These are phyloP conservation scores for Nicotiana noctiflora DNA, from an alignment of 257 asterid genomes.

Conservation along the genomic window DNA sequence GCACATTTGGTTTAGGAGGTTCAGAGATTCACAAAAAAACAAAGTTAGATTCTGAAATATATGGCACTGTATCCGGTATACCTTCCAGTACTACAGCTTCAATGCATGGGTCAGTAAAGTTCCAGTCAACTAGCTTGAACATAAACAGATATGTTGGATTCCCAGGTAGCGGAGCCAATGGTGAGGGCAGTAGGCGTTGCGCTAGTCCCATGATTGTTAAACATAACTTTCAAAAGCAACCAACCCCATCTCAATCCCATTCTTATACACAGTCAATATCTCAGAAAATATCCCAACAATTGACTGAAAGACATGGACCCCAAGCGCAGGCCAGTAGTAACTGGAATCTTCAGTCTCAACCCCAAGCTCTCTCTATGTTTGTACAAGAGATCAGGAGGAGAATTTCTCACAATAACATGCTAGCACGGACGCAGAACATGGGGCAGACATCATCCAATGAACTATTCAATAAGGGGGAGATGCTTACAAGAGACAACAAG, in stretches of 20 bases:
- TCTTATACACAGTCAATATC: constrained; percentile 22
- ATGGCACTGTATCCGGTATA: constrained; percentile 21
- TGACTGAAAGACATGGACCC: constrained; percentile 27
- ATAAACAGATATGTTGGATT: constrained; percentile 17
- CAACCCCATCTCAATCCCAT: constrained; percentile 15
- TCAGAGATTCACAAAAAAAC: constrained; percentile 22
- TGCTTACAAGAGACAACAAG: constrained; percentile 27
- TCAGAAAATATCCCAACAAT: constrained; percentile 16
- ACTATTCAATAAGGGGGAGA: constrained; percentile 18
- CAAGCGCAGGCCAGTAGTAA: constrained; percentile 16
- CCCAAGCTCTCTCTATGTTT: constrained; percentile 14
- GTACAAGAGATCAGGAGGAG: constrained; percentile 23
- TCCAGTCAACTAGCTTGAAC: constrained; percentile 25
- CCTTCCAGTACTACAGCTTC: constrained; percentile 26
- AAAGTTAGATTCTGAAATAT: constrained; percentile 18
- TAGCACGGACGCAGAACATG: constrained; percentile 19
- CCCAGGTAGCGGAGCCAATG: constrained; percentile 5
- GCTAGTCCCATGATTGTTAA: constrained; percentile 11
- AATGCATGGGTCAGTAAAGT: constrained; percentile 22
- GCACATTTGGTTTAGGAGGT: constrained; percentile 16
- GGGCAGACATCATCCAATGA: constrained; percentile 31
- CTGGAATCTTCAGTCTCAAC: constrained; percentile 25
- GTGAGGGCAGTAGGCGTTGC: background rate
- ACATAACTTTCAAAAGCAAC: constrained; percentile 28
- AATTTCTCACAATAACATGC: constrained; percentile 20